Percentiles rank a stretch among this genome's conserved stretches.
Evolutionary conservation across 805 yeast species (phyloP).

Genomic region (Isabelozyma pseudorhagii): DNA sequence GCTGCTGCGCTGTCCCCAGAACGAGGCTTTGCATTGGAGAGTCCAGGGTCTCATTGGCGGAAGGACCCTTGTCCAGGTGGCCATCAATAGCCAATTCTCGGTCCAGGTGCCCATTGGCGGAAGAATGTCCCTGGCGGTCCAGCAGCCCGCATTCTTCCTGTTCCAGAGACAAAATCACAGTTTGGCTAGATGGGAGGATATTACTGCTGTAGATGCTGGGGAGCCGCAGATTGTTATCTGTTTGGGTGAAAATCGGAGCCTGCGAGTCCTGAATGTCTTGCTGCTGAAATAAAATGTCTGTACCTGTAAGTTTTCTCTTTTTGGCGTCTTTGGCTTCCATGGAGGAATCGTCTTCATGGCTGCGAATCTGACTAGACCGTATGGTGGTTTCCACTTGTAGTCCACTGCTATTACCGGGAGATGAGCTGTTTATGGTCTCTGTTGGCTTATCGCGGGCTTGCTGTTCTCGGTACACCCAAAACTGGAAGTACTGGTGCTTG

Average conservation of each 20-base stretch:
- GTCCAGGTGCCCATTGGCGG: too few species aligned
- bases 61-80: too few species aligned
- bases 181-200: background rate
- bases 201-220: background rate
- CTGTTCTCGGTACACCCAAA: background rate
- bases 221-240: too few species aligned
- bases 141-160: too few species aligned
- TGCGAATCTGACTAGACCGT: slow-evolving; percentile 5
- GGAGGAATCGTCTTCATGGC: slow-evolving; percentile 6
- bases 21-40: too few species aligned
- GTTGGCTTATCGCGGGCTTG: background rate
- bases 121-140: too few species aligned
- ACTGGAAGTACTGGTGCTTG: slow-evolving; percentile 1
- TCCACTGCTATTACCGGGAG: background rate
- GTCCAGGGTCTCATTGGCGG: too few species aligned
- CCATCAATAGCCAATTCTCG: too few species aligned
- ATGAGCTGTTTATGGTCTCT: background rate
- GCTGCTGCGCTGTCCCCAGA: too few species aligned
- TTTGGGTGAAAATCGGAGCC: background rate
- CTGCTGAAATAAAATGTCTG: background rate
- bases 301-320: background rate
- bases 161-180: background rate
- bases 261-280: background rate
- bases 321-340: slow-evolving; percentile 1
- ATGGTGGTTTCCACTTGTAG: slow-evolving; percentile 3